These are phyloP conservation scores for Calendula officinalis DNA, from an alignment of 129 eudicot genomes.

Conservation along the genomic window DNA sequence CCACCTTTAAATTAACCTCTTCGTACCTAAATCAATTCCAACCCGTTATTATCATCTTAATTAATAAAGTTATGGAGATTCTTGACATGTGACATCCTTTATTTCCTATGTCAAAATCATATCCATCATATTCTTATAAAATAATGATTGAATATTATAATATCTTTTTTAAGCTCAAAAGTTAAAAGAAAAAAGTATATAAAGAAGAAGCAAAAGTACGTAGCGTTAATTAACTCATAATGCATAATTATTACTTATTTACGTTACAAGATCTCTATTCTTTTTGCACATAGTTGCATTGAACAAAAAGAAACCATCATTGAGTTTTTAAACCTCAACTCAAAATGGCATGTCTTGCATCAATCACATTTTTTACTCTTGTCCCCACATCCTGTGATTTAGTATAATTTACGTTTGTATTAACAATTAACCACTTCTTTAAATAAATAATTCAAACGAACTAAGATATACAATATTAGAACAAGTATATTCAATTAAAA, in stretches of 20 bases:
- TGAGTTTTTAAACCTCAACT: conserved; percentile 7
- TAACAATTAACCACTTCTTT: not conserved
- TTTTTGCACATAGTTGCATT: conserved; percentile 7
- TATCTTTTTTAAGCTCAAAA: not conserved
- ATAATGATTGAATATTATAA: not conserved
- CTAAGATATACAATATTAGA: not conserved
- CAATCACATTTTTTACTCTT: conserved; percentile 17
- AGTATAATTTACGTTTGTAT: not conserved
- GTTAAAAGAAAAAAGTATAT: conserved; percentile 9
- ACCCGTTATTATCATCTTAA: not conserved
- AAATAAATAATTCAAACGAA: not conserved
- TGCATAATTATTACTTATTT: conserved; percentile 19
- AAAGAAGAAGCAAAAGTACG: conserved; percentile 3
- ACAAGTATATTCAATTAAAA: no score
- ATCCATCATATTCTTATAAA: conserved; percentile 1
- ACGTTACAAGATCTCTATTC: conserved; percentile 21
- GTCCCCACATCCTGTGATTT: conserved; percentile 10
- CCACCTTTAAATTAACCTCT: conserved; percentile 58
- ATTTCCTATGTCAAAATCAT: conserved; percentile 10
- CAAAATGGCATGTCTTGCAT: conserved; percentile 5
- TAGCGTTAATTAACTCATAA: conserved; percentile 9
- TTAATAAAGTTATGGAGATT: not conserved
- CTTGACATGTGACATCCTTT: conserved; percentile 4
- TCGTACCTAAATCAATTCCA: conserved; percentile 40
- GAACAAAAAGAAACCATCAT: conserved; percentile 14